Percentiles rank a stretch among this genome's conserved stretches.
These are phyloP conservation scores for Boletus rubescentipes DNA, from an alignment of 768 basidiomycete species.

Conservation along the genomic window DNA sequence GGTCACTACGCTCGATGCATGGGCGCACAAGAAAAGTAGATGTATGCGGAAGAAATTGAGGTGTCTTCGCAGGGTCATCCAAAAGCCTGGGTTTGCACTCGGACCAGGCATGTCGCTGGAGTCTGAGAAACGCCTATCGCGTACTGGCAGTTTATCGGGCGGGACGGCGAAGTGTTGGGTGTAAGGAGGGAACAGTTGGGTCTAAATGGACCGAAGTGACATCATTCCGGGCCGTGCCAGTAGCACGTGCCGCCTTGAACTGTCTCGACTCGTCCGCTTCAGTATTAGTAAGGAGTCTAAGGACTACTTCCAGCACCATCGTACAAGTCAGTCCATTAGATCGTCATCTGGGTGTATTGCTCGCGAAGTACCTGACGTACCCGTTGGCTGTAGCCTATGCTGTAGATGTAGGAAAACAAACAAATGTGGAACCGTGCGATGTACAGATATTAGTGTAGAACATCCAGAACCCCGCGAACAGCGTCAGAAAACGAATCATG, in stretches of 20 bases:
- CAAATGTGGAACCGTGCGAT: constrained; percentile 23
- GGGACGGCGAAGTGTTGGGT: not conserved
- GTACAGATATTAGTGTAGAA: constrained; percentile 31
- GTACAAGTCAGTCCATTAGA: not conserved
- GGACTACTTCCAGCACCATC: not conserved
- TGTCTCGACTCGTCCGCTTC: not conserved
- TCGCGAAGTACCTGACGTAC: constrained; percentile 24
- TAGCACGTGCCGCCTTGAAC: not conserved
- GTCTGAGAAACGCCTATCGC: not conserved
- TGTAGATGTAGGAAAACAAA: constrained; percentile 20
- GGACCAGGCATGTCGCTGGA: constrained; percentile 5
- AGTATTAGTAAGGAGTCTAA: too few relatives aligned
- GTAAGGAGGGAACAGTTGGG: not conserved
- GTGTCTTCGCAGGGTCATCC: constrained; percentile 36
- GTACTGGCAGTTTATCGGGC: not conserved
- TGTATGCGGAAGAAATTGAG: constrained; percentile 72
- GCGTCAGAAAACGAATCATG: constrained; percentile 24
- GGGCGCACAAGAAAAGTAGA: constrained; percentile 57
- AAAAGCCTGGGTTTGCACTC: constrained; percentile 10
- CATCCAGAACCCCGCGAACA: constrained; percentile 27
- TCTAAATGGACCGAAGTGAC: not conserved
- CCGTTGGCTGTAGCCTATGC: constrained; percentile 24
- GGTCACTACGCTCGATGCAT: constrained; percentile 2
- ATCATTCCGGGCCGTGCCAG: not conserved
- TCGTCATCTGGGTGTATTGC: constrained; percentile 24